phyloP scores from a whole-genome alignment of 1,139 yeast genomes.

The Arxiozyma telluris region DNA sequence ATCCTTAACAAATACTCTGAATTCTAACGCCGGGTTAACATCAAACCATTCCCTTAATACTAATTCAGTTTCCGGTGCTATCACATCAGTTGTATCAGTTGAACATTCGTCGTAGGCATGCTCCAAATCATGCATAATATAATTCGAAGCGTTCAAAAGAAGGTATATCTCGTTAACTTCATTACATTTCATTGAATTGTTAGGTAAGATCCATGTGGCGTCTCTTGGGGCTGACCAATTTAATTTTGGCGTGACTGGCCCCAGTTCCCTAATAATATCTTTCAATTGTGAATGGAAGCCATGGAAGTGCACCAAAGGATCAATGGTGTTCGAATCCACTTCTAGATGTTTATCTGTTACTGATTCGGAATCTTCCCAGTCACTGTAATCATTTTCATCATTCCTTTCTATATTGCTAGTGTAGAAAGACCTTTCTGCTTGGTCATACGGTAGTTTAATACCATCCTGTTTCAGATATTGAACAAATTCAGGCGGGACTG shows the following conservation, averaged over 20 bases:
- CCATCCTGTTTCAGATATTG: conserved; percentile 71
- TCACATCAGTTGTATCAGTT: conserved; percentile 11
- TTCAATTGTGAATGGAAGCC: conserved; percentile 50
- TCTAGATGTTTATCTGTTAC: conserved; percentile 14
- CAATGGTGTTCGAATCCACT: conserved; percentile 8
- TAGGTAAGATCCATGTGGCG: conserved; percentile 82
- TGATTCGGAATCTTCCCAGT: conserved; percentile 44
- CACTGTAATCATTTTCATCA: conserved; percentile 61
- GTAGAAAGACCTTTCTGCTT: conserved; percentile 23
- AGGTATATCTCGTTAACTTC: conserved; percentile 68
- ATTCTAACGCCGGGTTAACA: conserved; percentile 83
- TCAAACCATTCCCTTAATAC: conserved; percentile 71
- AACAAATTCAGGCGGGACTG: conserved; percentile 59
- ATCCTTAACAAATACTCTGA: conserved; percentile 69
- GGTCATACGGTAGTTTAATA: conserved; percentile 50
- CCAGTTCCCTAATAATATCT: conserved; percentile 38
- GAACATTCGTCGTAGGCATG: conserved; percentile 49
- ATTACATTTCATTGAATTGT: conserved; percentile 63
- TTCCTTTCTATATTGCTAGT: conserved; percentile 34
- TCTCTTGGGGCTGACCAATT: conserved; percentile 98
- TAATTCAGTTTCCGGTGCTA: conserved; percentile 42
- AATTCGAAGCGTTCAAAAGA: conserved; percentile 76
- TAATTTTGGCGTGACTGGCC: conserved; percentile 73
- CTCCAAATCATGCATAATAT: conserved; percentile 73
- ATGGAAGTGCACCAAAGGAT: conserved; percentile 45